Conservation (phyloP, 2,329 filamentous ascomycete species). For the Curvularia sp. region DNA sequence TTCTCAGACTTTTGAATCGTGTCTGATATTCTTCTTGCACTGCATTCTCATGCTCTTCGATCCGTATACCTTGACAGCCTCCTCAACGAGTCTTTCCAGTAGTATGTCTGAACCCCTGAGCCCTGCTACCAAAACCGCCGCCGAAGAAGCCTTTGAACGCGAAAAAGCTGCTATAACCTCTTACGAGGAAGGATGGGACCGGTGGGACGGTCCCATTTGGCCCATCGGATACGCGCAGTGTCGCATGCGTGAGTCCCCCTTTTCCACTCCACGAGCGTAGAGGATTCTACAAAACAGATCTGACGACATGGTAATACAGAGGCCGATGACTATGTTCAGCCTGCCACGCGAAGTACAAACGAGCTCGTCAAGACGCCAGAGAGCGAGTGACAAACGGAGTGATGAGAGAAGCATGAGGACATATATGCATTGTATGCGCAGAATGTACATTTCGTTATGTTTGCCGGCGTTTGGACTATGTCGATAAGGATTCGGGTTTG, state of each 20-base stretch:
- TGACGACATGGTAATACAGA: neutral
- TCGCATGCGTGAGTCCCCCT: constrained; percentile 24
- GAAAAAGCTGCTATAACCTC: constrained; percentile 33
- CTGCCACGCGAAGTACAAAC: neutral
- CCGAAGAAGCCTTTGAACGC: constrained; percentile 32
- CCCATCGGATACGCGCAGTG: constrained; percentile 36
- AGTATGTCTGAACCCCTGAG: constrained; percentile 12
- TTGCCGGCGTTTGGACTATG: neutral
- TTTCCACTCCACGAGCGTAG: too few relatives aligned
- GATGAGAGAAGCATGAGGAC: neutral
- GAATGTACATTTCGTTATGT: neutral
- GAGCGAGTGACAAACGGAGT: neutral
- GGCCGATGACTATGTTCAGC: constrained; percentile 5
- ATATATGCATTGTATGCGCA: neutral
- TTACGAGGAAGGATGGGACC: constrained; percentile 40
- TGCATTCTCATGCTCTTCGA: constrained; percentile 1
- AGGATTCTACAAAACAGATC: neutral
- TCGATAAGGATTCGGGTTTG: neutral
- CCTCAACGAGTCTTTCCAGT: neutral
- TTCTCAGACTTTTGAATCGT: neutral
- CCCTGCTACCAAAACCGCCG: constrained; percentile 9
- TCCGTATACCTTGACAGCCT: neutral
- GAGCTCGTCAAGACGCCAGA: neutral
- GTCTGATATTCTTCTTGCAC: neutral
- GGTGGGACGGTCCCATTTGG: constrained; percentile 37